Evolutionary conservation across 2,329 filamentous ascomycete genomes (phyloP), one percentile per base, ranked within the genome.

Genomic region (Achaetomium macrosporum): DNA sequence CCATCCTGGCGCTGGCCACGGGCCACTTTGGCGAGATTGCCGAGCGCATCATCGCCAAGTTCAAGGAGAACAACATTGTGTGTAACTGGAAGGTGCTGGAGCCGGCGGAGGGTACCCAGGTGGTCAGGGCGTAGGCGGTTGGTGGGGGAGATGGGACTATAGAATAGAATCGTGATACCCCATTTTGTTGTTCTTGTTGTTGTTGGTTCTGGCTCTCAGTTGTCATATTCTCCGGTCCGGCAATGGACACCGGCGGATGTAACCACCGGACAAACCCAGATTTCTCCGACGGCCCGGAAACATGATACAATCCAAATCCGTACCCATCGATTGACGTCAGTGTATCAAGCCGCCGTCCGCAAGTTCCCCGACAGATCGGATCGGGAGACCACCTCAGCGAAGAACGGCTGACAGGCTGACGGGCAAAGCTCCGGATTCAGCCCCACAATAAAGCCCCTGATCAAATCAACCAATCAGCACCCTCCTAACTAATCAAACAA

Each of bases 1-100:
- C 92, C 29, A 96, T 99, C 59, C 76, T 99, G 42, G 93, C 92
- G 3, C 78, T 99, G 39, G 93, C 93, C 2, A 96, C 92, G 2
- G 79, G 85, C 61, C 88, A 95, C 72, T 97, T 96, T 67, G 85
- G 90, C 55, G 77, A 82, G 54, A 97, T 99, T 62, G 92, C 93
- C 3, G 73, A 83, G 47, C 82, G 83, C 65, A 90, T 95, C 62
- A 83, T 96, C 56, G 72, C 76, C 33, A 81, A 83, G 63, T 91
- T 97, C 73, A 79, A 81, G 62, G 71, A 79, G 63, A 80, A 90
- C 69, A 75, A 80, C 60, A 89, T 97, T 63, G 77, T 78, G 29
- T 97, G 91, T 71, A 76, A 84, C 59, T 97, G 91, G 90, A 87
- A 87, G 69, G 71, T 97, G 39, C 76, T 99, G 41, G 88, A 95